phyloP scores from a whole-genome alignment of 2,329 filamentous ascomycete species.

The Leptodontidium sp. region DNA sequence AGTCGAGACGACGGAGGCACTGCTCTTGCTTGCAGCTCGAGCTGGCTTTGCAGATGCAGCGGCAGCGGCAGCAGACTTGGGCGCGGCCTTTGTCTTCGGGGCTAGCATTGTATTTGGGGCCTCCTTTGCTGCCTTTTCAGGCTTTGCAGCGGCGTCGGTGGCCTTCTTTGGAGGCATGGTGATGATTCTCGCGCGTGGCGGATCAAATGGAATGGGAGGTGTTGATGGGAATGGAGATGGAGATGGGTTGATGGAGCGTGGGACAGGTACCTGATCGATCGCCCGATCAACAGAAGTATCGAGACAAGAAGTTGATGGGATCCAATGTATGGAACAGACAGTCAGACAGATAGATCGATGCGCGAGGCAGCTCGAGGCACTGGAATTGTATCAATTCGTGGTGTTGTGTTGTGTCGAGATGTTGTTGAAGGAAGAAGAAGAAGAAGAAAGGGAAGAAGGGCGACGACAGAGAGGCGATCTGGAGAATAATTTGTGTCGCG shows the following conservation, averaged over 20 bases:
- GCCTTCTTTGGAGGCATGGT: slow-evolving; percentile 38
- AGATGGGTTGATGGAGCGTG: neutral
- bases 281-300: neutral
- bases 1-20: slow-evolving; percentile 12
- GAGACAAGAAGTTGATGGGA: slow-evolving; percentile 10
- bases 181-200: slow-evolving; percentile 16
- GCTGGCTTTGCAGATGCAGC: slow-evolving; percentile 10
- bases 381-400: neutral
- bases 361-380: slow-evolving; percentile 4
- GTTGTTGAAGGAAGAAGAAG: neutral
- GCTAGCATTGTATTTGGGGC: neutral
- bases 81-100: slow-evolving; percentile 22
- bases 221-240: neutral
- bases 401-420: neutral
- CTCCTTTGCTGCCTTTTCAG: neutral
- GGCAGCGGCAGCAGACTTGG: slow-evolving; percentile 9
- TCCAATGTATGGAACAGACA: slow-evolving; percentile 14
- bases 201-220: neutral
- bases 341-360: neutral
- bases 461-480: neutral
- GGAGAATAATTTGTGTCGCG: slow-evolving; percentile 15
- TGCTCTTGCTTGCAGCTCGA: slow-evolving; percentile 22
- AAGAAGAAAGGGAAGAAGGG: neutral
- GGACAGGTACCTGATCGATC: neutral
- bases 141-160: slow-evolving; percentile 12